Evolutionary conservation across 1,139 yeast species (phyloP), one percentile per base, ranked within the genome.

Genomic region (Schwanniomyces etchellsii): DNA sequence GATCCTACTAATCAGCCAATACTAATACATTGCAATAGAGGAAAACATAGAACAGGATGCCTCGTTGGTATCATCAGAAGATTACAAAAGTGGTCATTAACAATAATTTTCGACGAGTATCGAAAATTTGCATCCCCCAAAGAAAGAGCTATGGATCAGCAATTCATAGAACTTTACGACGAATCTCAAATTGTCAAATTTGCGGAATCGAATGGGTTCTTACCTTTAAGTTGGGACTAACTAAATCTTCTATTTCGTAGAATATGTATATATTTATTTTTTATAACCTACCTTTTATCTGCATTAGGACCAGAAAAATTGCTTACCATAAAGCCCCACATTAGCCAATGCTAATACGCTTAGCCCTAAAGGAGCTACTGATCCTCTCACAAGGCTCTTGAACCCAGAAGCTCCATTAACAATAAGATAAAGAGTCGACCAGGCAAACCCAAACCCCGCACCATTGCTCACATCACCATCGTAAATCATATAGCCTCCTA

Each of bases 21-120:
- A 10, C 63, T 91, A 36, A 84, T 91, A 28, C 98, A 91, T 57
- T 91, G 98, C 57, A 91, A 91, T 56, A 65, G 96, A 35, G 98
- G 98, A 5, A 91, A 91, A 47, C 98, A 91, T 52, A 71, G 98
- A 43, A 91, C 98, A 0, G 98, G 98, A 0, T 91, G 97, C 55
- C 65, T 91, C 12, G 91, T 91, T 7, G 98, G 98, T 2, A 91
- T 96, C 43, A 66, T 91, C 26, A 62, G 98, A 37, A 68, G 93
- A 44, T 59, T 89, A 32, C 97, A 91, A 50, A 77, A 80, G 38
- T 91, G 98, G 98, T 81, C 95, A 2, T 57, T 86, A 43, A 81
- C 95, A 1, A 83, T 89, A 73, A 91, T 89, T 13, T 86, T 91
- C 50, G 97, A 91, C 47, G 98, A 91, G 51, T 91, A 91, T 56